Evolutionary conservation across 1,284 basidiomycete genomes (phyloP), one percentile per base, ranked within the genome.

Genomic region (Cryptococcus maquisensis): DNA sequence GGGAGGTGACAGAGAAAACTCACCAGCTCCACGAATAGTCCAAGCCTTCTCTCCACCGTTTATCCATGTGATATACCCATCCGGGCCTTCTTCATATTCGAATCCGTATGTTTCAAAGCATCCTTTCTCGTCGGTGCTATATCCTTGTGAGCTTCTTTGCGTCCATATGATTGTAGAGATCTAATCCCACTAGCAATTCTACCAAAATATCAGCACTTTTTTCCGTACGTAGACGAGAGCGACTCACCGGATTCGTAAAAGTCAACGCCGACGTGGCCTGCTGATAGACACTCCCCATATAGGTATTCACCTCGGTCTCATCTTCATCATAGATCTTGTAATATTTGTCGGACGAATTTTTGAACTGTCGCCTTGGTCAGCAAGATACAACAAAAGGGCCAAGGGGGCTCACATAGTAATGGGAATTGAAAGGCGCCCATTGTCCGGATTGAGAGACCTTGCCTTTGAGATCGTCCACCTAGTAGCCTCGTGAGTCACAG

Each of bases 31-130:
- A 38, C 83, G 82, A 51, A 97, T 64, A 3, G 85, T 88, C 90
- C 90, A 98, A 32, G 84, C 82, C 51, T 81, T 76, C 64, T 83
- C 75, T 56, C 77, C 81, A 57, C 84, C 79, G 28, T 84, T 75
- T 35, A 89, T 81, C 91, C 91, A 94, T 24, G 83, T 81, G 63
- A 94, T 87, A 70, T 90, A 91, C 79, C 88, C 73, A 41, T 81
- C 79, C 51, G 59, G 59, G 48, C 24, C 39, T 26, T 15, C n/a
- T 42, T 28, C 75, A 61, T 87, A 86, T 68, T 87, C 85, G 62
- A 82, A 83, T 1, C 84, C 86, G 63, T 86, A 87, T 3, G 79
- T 67, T 3, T 81, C 78, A 66, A 76, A 83, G 52, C 79, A 79
- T 5, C 77, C 77, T 3, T 77, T 79, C 7, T 75, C 74, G 21